Evolutionary conservation across 176 grass and related monocot species (phyloP), one percentile per base, ranked within the genome.

Genomic region (Carex myosuroides): DNA sequence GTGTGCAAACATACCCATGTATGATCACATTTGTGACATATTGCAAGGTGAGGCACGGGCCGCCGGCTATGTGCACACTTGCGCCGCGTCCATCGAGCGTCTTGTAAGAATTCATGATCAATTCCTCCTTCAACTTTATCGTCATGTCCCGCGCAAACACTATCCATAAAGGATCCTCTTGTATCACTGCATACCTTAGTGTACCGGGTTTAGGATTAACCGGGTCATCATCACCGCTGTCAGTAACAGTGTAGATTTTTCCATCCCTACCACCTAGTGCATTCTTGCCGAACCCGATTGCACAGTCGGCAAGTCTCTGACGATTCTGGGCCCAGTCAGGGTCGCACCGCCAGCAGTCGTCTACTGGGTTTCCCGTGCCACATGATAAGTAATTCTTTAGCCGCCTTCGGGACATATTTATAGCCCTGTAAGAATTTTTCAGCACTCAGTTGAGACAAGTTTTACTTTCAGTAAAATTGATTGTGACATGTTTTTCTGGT

Each of bases 11-110:
- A 17, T 83, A 83, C 80, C 80, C 80, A 67, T 83, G 80, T 52
- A 83, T 83, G 60, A 83, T 83, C 39, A 83, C 80, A 83, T 83
- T 83, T 50, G 80, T 67, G 60, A 83, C 80, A 66, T 83, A 83
- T 83, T 83, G 80, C 62, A 83, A 83, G 41, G 80, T 83, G 24
- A 83, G 67, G 46, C 80, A 83, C 0, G 80, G 61, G 13, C 80
- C 80, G 12, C 60, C 80, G 33, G 80, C 80, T 21, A 83, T 83
- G 60, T 83, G 80, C 80, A 83, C 80, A 3, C 22, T 66, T 3
- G 61, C 62, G 0, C 80, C 80, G 5, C 80, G 80, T 13, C 80
- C 80, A 83, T 83, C 80, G 0, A 83, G 22, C 16, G 80, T 83
- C 60, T 83, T 83, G 80, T 83, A 67, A n/a, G 80, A 83, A 67